Evolutionary conservation across 345 rosid genomes (phyloP), one percentile per base, ranked within the genome.

Genomic region (Corchorus olitorius): DNA sequence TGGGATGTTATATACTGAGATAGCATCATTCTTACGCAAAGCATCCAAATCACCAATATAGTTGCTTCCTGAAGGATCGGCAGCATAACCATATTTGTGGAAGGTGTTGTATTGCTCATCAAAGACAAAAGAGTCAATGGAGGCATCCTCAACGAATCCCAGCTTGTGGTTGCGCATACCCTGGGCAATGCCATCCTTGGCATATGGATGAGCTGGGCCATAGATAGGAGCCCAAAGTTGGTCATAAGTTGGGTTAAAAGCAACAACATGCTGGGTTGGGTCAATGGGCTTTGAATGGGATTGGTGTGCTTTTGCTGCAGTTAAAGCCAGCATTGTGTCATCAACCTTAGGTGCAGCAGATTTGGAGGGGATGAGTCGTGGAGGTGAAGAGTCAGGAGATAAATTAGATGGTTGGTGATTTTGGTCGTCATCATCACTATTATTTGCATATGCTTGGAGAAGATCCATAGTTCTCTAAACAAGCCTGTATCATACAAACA

Each of bases 131-230:
- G 99, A 88, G 1, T 83, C 93, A 68, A 96, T 89, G 45, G 94
- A 85, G 14, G 97, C 99, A 50, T 96, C 94, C 78, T 96, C 99
- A 8, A 96, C 99, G 76, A 86, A 96, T 75, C 99, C 98, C 41
- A 92, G 92, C 86, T 96, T 96, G 87, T 96, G 98, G 80, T 93
- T 96, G 19, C 99, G 92, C 98, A 92, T 91, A 71, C 97, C 99
- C 75, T 91, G 97, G 4, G 99, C 94, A 54, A 92, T 83, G n/a
- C 98, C 99, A 54, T 91, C 98, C 83, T 91, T 92, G 52, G 98
- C 98, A 85, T 87, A 93, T 4, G 98, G 98, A 80, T 93, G 99
- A 15, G 94, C 83, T 3, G 99, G 98, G 61, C 97, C 98, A 9
- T 74, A 60, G 55, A 92, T 91, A 5, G 98, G 98, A 52, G 99